phyloP scores from a whole-genome alignment of 345 rosid genomes.

The Salix exigua region DNA sequence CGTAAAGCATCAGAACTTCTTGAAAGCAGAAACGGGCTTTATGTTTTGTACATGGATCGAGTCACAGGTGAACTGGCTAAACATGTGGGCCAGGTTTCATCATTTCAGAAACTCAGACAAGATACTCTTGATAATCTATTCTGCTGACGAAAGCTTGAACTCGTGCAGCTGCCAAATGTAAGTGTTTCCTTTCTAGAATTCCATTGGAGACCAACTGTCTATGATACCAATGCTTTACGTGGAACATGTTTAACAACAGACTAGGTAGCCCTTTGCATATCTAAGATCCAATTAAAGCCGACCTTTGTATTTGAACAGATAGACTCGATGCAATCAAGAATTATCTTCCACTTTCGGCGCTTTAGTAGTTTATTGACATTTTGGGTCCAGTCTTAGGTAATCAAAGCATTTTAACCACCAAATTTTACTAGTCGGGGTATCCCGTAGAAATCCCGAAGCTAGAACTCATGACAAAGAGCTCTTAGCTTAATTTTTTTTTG shows the following conservation, averaged over 20 bases:
- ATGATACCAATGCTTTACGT: too few relatives aligned
- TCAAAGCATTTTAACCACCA: neutral
- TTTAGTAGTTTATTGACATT: neutral
- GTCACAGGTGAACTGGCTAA: constrained; percentile 59
- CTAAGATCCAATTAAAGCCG: neutral
- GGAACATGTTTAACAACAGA: neutral
- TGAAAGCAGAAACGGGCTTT: constrained; percentile 75
- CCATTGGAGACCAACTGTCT: neutral
- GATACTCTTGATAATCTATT: constrained; percentile 46
- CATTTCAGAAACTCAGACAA: constrained; percentile 47
- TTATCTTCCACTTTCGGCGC: neutral
- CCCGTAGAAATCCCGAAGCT: neutral
- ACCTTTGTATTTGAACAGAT: neutral
- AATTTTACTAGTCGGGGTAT: neutral
- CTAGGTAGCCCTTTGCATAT: neutral
- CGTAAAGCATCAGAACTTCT: constrained; percentile 54
- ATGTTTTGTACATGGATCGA: constrained; percentile 76
- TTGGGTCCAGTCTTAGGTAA: neutral
- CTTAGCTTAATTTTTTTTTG: neutral
- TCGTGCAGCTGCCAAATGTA: neutral
- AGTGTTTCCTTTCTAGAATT: neutral
- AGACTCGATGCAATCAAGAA: neutral
- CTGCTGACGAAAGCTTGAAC: constrained; percentile 9
- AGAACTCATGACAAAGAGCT: too few relatives aligned
- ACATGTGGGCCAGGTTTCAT: constrained; percentile 45